Evolutionary conservation across 176 grass and related monocot species (phyloP).

Genomic region (Saccharum spontaneum): DNA sequence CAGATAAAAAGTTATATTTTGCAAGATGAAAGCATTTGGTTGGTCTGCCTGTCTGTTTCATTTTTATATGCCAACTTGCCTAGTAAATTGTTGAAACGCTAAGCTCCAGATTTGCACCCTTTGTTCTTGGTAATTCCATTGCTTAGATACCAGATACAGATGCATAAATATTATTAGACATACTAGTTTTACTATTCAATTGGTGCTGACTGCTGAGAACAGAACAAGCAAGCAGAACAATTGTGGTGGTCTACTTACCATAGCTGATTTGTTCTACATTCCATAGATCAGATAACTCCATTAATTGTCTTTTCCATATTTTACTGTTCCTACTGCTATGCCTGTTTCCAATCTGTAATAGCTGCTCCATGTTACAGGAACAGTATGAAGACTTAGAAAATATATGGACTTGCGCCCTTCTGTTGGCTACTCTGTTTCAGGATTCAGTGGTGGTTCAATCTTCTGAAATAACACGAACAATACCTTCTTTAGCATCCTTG

Average conservation of each 20-base stretch:
- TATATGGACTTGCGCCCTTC: slow-evolving; percentile 76
- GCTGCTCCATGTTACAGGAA: slow-evolving; percentile 54
- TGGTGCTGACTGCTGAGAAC: neutral
- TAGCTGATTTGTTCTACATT: slow-evolving; percentile 9
- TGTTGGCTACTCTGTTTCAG: slow-evolving; percentile 92
- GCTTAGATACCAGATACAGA: neutral
- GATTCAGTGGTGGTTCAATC: slow-evolving; percentile 75
- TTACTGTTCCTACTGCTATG: slow-evolving; percentile 28
- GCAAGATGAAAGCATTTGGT: slow-evolving; percentile 5
- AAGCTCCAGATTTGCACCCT: neutral
- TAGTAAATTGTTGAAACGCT: neutral
- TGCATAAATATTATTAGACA: slow-evolving; percentile 3
- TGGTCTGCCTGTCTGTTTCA: neutral
- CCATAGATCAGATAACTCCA: neutral
- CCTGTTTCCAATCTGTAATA: slow-evolving; percentile 31
- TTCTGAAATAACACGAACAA: slow-evolving; percentile 57
- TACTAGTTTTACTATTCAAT: slow-evolving; percentile 18
- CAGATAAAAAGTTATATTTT: slow-evolving; percentile 4
- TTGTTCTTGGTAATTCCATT: slow-evolving; percentile 10
- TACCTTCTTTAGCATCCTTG: slow-evolving; percentile 79
- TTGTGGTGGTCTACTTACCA: neutral
- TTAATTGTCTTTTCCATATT: slow-evolving; percentile 17
- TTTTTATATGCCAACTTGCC: neutral
- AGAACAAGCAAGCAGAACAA: neutral
- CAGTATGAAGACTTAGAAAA: slow-evolving; percentile 73